Conservation (phyloP, 1,284 basidiomycete genomes). For the Malassezia furfur region DNA sequence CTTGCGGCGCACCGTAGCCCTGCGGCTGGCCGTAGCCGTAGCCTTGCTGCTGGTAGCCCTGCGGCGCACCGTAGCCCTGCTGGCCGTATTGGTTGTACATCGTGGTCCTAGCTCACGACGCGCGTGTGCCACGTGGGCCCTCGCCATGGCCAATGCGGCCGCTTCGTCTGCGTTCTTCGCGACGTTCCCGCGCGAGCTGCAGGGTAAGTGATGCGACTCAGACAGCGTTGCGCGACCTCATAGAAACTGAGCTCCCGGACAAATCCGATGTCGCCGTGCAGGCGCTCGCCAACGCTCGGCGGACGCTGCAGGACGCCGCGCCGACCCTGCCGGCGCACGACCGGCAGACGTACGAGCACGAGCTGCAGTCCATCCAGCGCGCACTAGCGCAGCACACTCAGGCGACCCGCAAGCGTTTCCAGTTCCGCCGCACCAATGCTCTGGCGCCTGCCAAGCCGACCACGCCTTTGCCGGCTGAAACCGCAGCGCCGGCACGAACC, state of each 20-base stretch:
- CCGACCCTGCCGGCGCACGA: conserved; percentile 10
- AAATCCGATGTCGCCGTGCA: neutral
- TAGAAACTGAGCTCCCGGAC: neutral
- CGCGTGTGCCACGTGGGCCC: neutral
- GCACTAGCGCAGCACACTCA: neutral
- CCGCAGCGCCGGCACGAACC: too few species aligned
- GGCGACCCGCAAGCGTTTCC: neutral
- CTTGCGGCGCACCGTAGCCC: conserved; percentile 14
- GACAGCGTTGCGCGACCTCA: neutral
- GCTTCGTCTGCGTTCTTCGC: conserved; percentile 8
- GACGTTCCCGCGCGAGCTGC: conserved; percentile 7
- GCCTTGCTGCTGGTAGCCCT: neutral
- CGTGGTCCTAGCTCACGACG: neutral
- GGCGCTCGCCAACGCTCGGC: conserved; percentile 11
- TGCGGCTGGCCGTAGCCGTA: conserved; percentile 19
- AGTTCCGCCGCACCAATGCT: neutral
- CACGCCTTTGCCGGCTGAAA: neutral
- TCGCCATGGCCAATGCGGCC: conserved; percentile 9
- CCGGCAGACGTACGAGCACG: conserved; percentile 10
- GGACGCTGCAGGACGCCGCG: conserved; percentile 5
- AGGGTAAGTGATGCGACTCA: conserved; percentile 3
- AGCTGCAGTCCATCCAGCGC: conserved; percentile 6
- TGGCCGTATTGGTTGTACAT: conserved; percentile 11
- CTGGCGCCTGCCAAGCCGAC: neutral
- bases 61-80: conserved; percentile 8